These are phyloP conservation scores for Endoconidiophora polonica DNA, from an alignment of 2,329 filamentous ascomycete genomes.

Conservation along the genomic window DNA sequence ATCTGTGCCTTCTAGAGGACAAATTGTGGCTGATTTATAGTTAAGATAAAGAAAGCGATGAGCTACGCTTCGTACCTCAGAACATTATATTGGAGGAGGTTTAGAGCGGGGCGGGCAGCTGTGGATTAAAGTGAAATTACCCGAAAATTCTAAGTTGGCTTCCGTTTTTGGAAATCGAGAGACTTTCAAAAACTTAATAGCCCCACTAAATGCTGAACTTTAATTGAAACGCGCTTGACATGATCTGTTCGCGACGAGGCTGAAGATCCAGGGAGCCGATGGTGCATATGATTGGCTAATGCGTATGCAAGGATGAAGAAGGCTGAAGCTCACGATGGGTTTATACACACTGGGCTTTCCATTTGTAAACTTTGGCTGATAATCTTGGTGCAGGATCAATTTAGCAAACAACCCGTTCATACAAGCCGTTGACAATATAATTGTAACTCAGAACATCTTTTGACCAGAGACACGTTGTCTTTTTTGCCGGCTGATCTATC, in stretches of 20 bases:
- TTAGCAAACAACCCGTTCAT: background rate
- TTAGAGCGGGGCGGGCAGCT: no score
- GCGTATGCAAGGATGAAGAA: background rate
- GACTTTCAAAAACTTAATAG: no score
- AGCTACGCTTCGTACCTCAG: no score
- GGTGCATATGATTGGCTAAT: background rate
- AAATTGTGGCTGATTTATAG: no score
- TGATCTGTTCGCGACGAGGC: constrained; percentile 2
- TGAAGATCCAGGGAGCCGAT: background rate
- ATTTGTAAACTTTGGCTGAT: background rate
- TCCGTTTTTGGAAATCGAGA: background rate
- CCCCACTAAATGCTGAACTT: background rate
- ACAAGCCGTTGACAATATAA: background rate
- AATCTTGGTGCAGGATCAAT: no score
- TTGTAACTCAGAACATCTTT: no score
- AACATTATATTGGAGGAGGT: no score
- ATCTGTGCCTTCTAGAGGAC: no score
- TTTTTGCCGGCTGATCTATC: no score
- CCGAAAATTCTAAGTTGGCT: background rate
- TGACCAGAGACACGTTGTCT: no score
- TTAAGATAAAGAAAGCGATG: no score
- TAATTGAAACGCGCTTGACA: constrained; percentile 8
- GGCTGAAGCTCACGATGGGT: background rate
- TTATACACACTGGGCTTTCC: background rate
- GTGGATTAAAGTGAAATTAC: no score